Percentiles rank a stretch among this genome's conserved stretches.
These are phyloP conservation scores for Citrullus colocynthis DNA, from an alignment of 306 rosid species.

Conservation along the genomic window DNA sequence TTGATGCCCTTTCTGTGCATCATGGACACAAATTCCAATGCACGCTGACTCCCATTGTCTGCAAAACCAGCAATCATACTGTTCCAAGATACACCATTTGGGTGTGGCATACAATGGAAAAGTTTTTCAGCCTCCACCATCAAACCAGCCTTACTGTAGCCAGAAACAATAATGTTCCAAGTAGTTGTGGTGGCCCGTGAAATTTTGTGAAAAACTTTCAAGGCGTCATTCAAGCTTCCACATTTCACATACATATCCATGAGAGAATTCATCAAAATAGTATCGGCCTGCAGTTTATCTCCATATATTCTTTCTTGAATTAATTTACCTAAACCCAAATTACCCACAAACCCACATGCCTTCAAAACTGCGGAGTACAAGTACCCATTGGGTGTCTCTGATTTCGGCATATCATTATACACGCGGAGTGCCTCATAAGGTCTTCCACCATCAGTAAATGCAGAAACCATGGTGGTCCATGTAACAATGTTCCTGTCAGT, in stretches of 20 bases:
- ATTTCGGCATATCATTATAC: constrained; percentile 32
- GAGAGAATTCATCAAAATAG: constrained; percentile 69
- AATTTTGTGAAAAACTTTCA: constrained; percentile 35
- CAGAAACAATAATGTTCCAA: constrained; percentile 59
- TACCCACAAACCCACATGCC: constrained; percentile 50
- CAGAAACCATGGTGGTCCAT: constrained; percentile 83
- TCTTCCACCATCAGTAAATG: constrained; percentile 37
- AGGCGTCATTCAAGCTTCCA: constrained; percentile 54
- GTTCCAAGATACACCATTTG: constrained; percentile 62
- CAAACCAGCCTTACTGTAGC: constrained; percentile 40
- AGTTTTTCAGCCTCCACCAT: constrained; percentile 48
- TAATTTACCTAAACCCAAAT: constrained; percentile 42
- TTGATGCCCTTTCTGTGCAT: constrained; percentile 52
- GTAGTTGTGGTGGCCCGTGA: constrained; percentile 32
- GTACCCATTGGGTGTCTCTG: constrained; percentile 47
- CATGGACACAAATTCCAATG: constrained; percentile 37
- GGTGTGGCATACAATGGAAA: constrained; percentile 49
- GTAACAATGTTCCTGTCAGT: constrained; percentile 39
- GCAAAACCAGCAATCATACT: constrained; percentile 67
- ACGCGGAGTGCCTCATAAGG: constrained; percentile 39
- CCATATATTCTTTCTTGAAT: constrained; percentile 31
- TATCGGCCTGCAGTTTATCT: constrained; percentile 38
- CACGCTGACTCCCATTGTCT: constrained; percentile 21
- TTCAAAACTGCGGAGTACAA: constrained; percentile 70
- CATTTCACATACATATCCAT: constrained; percentile 86